These are phyloP conservation scores for Colletotrichum sp. DNA, from an alignment of 2,329 filamentous ascomycete genomes.

Conservation along the genomic window DNA sequence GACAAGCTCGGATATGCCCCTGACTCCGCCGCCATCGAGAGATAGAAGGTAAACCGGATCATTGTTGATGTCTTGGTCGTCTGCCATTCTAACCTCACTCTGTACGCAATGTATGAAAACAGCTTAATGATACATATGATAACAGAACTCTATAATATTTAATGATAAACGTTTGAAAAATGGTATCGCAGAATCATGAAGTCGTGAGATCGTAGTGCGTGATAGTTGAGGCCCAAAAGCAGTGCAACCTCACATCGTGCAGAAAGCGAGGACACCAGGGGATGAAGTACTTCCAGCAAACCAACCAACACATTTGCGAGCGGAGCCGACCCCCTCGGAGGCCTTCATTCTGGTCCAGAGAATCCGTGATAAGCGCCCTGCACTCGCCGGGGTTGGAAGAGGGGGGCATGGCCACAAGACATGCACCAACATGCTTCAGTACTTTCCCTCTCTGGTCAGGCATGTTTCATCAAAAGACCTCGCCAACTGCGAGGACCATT, in stretches of 20 bases:
- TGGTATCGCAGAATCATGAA: background rate
- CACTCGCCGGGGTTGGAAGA: background rate
- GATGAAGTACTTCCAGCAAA: background rate
- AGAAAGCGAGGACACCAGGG: background rate
- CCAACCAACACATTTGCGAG: background rate
- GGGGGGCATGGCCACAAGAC: background rate
- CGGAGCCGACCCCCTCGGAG: background rate
- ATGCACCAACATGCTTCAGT: background rate
- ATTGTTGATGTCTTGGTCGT: background rate
- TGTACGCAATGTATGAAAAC: background rate
- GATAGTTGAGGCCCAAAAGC: background rate
- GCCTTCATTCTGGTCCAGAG: background rate
- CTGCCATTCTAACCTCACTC: background rate
- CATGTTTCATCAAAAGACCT: background rate
- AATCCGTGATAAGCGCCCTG: background rate
- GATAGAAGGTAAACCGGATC: conserved; percentile 17
- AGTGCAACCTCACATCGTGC: background rate
- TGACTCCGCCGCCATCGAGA: conserved; percentile 4
- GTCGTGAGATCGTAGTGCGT: background rate
- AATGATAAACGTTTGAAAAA: background rate
- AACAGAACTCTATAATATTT: background rate
- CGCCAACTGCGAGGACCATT: background rate
- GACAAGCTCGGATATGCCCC: conserved; percentile 27
- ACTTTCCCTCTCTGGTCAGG: background rate
- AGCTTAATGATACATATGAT: background rate